phyloP scores from a whole-genome alignment of 768 basidiomycete species.

The Cyclocybe cylindracea region DNA sequence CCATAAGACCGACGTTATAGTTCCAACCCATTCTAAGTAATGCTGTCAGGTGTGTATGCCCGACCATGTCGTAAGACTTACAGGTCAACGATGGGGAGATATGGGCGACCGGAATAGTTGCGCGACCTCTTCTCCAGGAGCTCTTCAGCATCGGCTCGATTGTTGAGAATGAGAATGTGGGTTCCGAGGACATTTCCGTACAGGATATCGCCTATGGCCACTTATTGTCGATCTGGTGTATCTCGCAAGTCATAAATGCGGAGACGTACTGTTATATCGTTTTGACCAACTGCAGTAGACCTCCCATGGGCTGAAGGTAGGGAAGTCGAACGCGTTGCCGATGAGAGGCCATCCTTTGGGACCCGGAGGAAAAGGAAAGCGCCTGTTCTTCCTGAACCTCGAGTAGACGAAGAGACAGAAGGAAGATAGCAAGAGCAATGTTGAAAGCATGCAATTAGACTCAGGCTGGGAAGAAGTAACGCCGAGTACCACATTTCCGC shows the following conservation, averaged over 20 bases:
- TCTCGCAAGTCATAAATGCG: neutral
- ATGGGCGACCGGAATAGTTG: conserved; percentile 49
- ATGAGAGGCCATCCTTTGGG: conserved; percentile 23
- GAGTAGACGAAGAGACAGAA: neutral
- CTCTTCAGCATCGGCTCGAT: conserved; percentile 36
- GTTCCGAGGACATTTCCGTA: conserved; percentile 41
- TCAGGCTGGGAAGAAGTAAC: too few species aligned
- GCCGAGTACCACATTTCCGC: too few species aligned
- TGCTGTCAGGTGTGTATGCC: neutral
- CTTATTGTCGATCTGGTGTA: neutral
- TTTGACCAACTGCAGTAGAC: conserved; percentile 1
- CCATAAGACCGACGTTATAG: conserved; percentile 14
- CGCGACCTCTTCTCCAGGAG: conserved; percentile 51
- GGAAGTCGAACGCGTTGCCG: conserved; percentile 24
- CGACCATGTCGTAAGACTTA: conserved; percentile 16
- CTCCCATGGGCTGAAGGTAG: conserved; percentile 3
- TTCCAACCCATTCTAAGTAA: conserved; percentile 9
- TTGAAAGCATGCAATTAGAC: too few species aligned
- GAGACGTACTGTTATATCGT: neutral
- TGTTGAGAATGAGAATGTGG: conserved; percentile 13
- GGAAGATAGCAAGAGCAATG: too few species aligned
- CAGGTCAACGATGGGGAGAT: conserved; percentile 44
- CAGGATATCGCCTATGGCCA: conserved; percentile 42
- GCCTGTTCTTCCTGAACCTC: neutral
- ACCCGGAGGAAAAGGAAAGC: conserved; percentile 25